A percentile compares a stretch with the other conserved stretches of the same genome.
phyloP scores from a whole-genome alignment of 306 rosid species.

The Echinosophora koreensis region DNA sequence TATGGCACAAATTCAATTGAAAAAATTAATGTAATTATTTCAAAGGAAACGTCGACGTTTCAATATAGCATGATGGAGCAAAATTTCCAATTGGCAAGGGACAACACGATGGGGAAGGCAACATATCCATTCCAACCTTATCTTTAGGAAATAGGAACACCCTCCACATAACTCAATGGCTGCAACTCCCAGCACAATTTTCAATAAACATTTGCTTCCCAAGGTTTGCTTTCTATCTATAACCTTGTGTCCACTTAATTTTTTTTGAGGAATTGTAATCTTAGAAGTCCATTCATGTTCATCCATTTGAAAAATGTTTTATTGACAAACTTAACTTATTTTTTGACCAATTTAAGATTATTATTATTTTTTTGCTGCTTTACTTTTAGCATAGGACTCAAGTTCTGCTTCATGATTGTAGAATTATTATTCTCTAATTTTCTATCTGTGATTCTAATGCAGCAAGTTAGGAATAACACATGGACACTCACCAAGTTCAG shows the following conservation, averaged over 20 bases:
- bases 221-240: constrained; percentile 55
- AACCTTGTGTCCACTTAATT: neutral
- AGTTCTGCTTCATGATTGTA: neutral
- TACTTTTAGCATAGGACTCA: neutral
- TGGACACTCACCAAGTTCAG: constrained; percentile 39
- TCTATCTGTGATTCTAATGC: constrained; percentile 17
- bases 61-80: neutral
- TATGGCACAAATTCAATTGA: no score
- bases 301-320: neutral
- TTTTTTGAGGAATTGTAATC: neutral
- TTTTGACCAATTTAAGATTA: neutral
- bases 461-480: constrained; percentile 50
- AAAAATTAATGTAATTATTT: neutral
- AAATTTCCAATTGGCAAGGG: neutral
- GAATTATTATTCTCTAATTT: constrained; percentile 1
- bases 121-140: constrained; percentile 28
- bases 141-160: neutral
- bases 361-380: no score
- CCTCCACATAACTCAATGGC: constrained; percentile 45
- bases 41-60: constrained; percentile 1
- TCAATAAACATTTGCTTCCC: constrained; percentile 45
- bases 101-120: neutral
- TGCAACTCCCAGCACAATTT: constrained; percentile 49
- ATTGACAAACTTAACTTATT: neutral
- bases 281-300: neutral